Percentiles rank a stretch among this genome's conserved stretches.
Evolutionary conservation across 78 protist species (phyloP).

Genomic region (Planoprotostelium fungivorum): DNA sequence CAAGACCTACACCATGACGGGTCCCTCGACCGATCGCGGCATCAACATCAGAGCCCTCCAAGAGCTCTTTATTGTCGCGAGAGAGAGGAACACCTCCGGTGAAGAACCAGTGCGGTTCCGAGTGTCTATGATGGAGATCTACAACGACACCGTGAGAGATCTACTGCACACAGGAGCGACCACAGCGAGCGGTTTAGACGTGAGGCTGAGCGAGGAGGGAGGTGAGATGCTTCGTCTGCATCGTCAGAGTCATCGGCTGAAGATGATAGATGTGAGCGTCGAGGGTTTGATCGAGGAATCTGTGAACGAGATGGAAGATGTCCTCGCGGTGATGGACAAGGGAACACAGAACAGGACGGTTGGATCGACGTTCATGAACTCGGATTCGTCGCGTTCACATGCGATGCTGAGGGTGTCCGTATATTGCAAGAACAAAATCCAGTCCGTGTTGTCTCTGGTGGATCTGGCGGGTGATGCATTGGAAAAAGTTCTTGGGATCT

Average conservation of each 20-base stretch:
- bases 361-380: constrained; percentile 70
- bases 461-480: constrained; percentile 76
- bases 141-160: constrained; percentile 71
- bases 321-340: constrained; percentile 11
- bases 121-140: constrained; percentile 59
- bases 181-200: constrained; percentile 3
- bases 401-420: constrained; percentile 69
- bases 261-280: not conserved
- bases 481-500: constrained; percentile 30
- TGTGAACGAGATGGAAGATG: constrained; percentile 28
- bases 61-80: constrained; percentile 29
- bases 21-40: constrained; percentile 26
- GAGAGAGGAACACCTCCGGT: constrained; percentile 17
- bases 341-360: constrained; percentile 51
- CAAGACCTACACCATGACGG: constrained; percentile 82
- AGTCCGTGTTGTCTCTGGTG: constrained; percentile 45
- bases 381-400: constrained; percentile 77
- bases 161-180: constrained; percentile 1
- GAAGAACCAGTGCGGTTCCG: not conserved
- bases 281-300: constrained; percentile 7
- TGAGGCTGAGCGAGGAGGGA: constrained; percentile 15
- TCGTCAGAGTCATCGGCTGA: too few species aligned
- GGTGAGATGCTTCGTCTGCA: not conserved
- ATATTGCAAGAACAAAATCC: constrained; percentile 3
- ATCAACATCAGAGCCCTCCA: constrained; percentile 69